Conservation (phyloP, 1,284 basidiomycete species). For the Tetrapyrgos nigripes region DNA sequence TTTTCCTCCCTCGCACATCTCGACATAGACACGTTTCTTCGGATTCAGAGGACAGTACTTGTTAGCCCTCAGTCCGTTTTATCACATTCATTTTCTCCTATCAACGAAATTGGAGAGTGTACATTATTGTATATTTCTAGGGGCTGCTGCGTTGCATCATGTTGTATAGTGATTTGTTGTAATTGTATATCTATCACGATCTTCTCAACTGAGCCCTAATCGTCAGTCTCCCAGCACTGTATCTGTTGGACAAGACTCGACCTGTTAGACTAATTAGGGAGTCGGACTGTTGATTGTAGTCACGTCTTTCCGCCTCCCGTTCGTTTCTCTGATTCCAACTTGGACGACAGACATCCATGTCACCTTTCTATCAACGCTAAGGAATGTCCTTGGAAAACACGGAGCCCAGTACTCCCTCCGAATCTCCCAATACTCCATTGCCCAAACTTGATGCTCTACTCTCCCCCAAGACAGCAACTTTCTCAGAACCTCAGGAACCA, state of each 20-base stretch:
- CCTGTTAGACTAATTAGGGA: no score
- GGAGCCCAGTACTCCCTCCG: slow-evolving; percentile 8
- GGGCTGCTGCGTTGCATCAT: no score
- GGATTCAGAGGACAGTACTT: slow-evolving; percentile 18
- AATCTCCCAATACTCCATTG: slow-evolving; percentile 16
- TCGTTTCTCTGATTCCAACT: no score
- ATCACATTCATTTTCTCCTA: not conserved
- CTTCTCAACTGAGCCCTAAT: no score
- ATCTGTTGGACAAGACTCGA: no score
- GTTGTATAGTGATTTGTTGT: no score
- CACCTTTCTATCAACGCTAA: not conserved
- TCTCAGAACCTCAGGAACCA: slow-evolving; percentile 24
- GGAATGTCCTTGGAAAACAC: slow-evolving; percentile 25
- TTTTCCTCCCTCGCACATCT: slow-evolving; percentile 1
- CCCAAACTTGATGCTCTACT: slow-evolving; percentile 47
- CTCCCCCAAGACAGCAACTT: slow-evolving; percentile 39
- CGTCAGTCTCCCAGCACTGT: no score
- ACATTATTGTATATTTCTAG: slow-evolving; percentile 19
- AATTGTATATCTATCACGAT: no score
- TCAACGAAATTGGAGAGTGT: slow-evolving; percentile 4
- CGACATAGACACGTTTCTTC: slow-evolving; percentile 8
- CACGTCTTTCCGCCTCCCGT: no score
- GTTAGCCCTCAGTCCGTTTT: not conserved
- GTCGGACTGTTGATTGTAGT: no score
- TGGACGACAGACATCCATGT: no score